Percentiles rank a stretch among this genome's conserved stretches.
Conservation (phyloP, 1,139 yeast species). For the Spathaspora jeffriesii region DNA sequence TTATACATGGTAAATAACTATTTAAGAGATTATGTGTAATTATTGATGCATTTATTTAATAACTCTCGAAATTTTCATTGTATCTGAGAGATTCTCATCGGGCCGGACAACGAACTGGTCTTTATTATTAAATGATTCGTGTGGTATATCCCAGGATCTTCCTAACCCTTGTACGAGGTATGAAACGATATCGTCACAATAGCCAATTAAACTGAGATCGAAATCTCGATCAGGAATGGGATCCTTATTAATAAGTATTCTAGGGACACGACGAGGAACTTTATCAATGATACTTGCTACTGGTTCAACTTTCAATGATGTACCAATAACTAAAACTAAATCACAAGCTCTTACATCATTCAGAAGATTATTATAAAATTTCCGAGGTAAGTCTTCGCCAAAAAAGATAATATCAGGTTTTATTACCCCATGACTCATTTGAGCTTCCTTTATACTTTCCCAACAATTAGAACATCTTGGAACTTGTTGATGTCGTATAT, state of each 20-base stretch:
- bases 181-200: conserved; percentile 85
- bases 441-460: conserved; percentile 38
- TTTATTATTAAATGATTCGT: conserved; percentile 27
- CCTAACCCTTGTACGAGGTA: conserved; percentile 57
- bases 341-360: conserved; percentile 69
- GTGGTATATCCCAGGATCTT: conserved; percentile 60
- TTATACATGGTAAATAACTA: neutral
- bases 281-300: conserved; percentile 83
- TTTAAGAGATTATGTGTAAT: neutral
- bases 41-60: neutral
- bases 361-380: conserved; percentile 61
- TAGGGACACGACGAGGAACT: conserved; percentile 72
- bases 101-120: conserved; percentile 15
- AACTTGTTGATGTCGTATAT: conserved; percentile 58
- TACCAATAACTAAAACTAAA: conserved; percentile 80
- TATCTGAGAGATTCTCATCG: conserved; percentile 5
- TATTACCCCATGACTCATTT: conserved; percentile 69
- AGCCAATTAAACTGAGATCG: conserved; percentile 77
- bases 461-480: conserved; percentile 75
- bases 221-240: conserved; percentile 79
- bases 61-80: neutral
- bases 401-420: conserved; percentile 94
- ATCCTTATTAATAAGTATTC: conserved; percentile 77
- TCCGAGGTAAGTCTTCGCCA: conserved; percentile 81
- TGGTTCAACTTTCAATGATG: conserved; percentile 91